phyloP scores from a whole-genome alignment of 1,284 basidiomycete genomes.

The Boletellus sp. region DNA sequence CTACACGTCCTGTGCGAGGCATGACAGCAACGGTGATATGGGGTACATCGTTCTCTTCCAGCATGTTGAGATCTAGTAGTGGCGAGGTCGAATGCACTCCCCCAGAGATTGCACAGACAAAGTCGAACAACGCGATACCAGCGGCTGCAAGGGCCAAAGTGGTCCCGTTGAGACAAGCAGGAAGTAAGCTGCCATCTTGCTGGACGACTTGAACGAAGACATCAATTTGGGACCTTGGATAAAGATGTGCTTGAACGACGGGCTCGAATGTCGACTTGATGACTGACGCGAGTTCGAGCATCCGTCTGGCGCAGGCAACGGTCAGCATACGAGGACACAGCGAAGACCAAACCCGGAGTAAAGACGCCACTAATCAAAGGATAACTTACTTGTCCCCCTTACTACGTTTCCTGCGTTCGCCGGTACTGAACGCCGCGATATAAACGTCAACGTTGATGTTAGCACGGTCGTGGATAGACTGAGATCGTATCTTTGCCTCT shows the following conservation, averaged over 20 bases:
- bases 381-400: slow-evolving; percentile 83
- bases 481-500: slow-evolving; percentile 76
- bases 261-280: slow-evolving; percentile 96
- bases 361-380: not conserved
- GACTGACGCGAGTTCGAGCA: slow-evolving; percentile 82
- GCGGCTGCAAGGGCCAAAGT: slow-evolving; percentile 89
- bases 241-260: slow-evolving; percentile 85
- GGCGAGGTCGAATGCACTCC: slow-evolving; percentile 77
- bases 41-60: slow-evolving; percentile 91
- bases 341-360: not conserved
- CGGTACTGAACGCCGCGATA: slow-evolving; percentile 83
- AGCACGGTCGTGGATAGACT: slow-evolving; percentile 78
- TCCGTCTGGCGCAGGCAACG: slow-evolving; percentile 55
- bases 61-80: slow-evolving; percentile 80
- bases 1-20: slow-evolving; percentile 80
- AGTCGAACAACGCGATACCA: slow-evolving; percentile 88
- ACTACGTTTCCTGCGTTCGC: slow-evolving; percentile 70
- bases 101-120: slow-evolving; percentile 82
- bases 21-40: slow-evolving; percentile 85
- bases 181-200: slow-evolving; percentile 91
- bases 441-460: slow-evolving; percentile 83
- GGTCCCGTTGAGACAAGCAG: slow-evolving; percentile 91
- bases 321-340: slow-evolving; percentile 7
- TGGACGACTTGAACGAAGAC: slow-evolving; percentile 90
- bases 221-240: slow-evolving; percentile 92